A percentile compares a stretch with the other conserved stretches of the same genome.
These are phyloP conservation scores for Vicia faba DNA, from an alignment of 306 rosid genomes.

Conservation along the genomic window DNA sequence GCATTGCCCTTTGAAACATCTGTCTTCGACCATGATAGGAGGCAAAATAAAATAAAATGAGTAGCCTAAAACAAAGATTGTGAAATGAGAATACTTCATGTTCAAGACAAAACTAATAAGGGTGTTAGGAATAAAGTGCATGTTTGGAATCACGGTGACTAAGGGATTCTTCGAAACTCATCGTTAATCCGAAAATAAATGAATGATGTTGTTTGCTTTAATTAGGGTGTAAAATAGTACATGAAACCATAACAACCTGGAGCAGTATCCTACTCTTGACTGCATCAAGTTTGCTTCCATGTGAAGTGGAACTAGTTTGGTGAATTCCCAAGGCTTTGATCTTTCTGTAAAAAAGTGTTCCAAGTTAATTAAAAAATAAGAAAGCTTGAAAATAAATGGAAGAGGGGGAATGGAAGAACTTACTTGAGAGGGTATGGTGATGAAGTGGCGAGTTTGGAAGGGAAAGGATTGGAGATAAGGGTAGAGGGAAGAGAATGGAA, in stretches of 20 bases:
- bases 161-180: too few species aligned
- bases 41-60: slow-evolving; percentile 34
- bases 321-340: slow-evolving; percentile 23
- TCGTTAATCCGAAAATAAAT: too few species aligned
- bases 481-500: background rate
- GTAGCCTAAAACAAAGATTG: slow-evolving; percentile 24
- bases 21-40: slow-evolving; percentile 72
- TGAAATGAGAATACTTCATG: slow-evolving; percentile 8
- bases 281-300: slow-evolving; percentile 38
- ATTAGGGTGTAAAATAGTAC: too few species aligned
- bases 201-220: too few species aligned
- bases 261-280: slow-evolving; percentile 32
- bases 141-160: too few species aligned
- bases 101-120: too few species aligned
- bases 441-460: slow-evolving; percentile 6
- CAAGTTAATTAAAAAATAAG: too few species aligned
- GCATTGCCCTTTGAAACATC: slow-evolving; percentile 60
- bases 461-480: slow-evolving; percentile 32
- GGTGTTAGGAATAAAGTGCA: too few species aligned
- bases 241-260: slow-evolving; percentile 42
- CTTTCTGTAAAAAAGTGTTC: slow-evolving; percentile 33
- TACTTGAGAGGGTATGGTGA: slow-evolving; percentile 34
- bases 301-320: slow-evolving; percentile 3
- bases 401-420: background rate
- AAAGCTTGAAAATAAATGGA: too few species aligned